These are phyloP conservation scores for Kwoniella sp. DNA, from an alignment of 768 basidiomycete species.

Conservation along the genomic window DNA sequence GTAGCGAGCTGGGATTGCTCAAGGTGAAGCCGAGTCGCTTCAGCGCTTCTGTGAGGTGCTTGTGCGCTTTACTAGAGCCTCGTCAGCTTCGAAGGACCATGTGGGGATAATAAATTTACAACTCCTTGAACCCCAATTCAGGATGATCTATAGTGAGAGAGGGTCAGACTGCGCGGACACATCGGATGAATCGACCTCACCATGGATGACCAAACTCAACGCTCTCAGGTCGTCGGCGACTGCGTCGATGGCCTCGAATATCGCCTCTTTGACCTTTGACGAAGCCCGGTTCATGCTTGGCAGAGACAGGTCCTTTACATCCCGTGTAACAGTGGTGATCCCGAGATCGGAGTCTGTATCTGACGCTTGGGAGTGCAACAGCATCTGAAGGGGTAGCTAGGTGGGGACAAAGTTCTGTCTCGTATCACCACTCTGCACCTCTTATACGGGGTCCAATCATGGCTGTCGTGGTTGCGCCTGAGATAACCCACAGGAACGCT, in stretches of 20 bases:
- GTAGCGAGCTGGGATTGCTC: slow-evolving; percentile 20
- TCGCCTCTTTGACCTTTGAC: slow-evolving; percentile 22
- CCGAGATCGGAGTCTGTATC: not conserved
- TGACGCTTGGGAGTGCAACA: not conserved
- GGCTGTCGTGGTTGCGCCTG: too few relatives aligned
- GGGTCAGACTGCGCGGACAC: not conserved
- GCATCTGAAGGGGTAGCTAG: too few relatives aligned
- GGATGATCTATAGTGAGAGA: slow-evolving; percentile 11
- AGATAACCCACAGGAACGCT: not conserved
- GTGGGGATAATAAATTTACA: slow-evolving; percentile 1
- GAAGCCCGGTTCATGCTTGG: slow-evolving; percentile 9
- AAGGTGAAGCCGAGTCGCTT: slow-evolving; percentile 20
- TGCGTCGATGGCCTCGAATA: slow-evolving; percentile 19
- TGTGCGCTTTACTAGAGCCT: slow-evolving; percentile 18
- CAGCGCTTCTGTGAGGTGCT: slow-evolving; percentile 14
- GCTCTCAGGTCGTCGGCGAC: slow-evolving; percentile 17
- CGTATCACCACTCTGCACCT: too few relatives aligned
- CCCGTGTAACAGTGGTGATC: too few relatives aligned
- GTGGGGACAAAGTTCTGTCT: too few relatives aligned
- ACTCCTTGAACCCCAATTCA: slow-evolving; percentile 20
- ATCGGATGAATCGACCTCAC: slow-evolving; percentile 1
- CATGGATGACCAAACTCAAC: slow-evolving; percentile 22
- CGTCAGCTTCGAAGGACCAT: not conserved
- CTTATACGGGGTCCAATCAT: too few relatives aligned
- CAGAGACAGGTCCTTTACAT: slow-evolving; percentile 5